A percentile compares a stretch with the other conserved stretches of the same genome.
These are phyloP conservation scores for Populus ilicifolia DNA, from an alignment of 345 rosid species.

Conservation along the genomic window DNA sequence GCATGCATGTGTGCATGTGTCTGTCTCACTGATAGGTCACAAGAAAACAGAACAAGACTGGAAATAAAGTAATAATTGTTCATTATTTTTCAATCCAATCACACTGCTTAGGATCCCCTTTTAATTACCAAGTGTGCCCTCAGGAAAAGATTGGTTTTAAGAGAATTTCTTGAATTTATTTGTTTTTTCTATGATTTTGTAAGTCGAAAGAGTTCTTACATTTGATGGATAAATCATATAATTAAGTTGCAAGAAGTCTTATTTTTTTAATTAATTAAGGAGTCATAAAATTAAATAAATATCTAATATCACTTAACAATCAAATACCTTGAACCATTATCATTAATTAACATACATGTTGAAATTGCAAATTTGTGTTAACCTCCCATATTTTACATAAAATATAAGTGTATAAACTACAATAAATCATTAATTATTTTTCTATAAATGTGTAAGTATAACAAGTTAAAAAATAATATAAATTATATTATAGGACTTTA, in stretches of 20 bases:
- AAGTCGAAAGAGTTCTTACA: too few species aligned
- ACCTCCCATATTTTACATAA: too few species aligned
- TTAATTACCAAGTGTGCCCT: neutral
- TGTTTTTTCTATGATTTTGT: too few species aligned
- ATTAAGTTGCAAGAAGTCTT: neutral
- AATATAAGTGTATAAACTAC: too few species aligned
- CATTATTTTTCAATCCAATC: neutral
- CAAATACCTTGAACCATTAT: too few species aligned
- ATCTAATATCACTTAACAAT: too few species aligned
- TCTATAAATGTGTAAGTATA: fast-evolving
- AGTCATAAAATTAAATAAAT: neutral
- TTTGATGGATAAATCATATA: neutral
- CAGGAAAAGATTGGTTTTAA: neutral
- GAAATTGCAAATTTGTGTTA: too few species aligned
- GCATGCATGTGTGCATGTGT: neutral
- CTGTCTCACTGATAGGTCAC: neutral
- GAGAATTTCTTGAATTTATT: too few species aligned
- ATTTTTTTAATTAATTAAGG: neutral
- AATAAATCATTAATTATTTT: too few species aligned
- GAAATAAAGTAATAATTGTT: neutral
- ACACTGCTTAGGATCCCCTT: neutral
- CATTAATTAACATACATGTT: too few species aligned
- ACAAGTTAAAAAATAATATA: too few species aligned
- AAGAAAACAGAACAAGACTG: neutral
- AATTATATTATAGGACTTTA: too few species aligned